phyloP scores from a whole-genome alignment of 192 early-diverging fungal species.

The Coemansia sp. region DNA sequence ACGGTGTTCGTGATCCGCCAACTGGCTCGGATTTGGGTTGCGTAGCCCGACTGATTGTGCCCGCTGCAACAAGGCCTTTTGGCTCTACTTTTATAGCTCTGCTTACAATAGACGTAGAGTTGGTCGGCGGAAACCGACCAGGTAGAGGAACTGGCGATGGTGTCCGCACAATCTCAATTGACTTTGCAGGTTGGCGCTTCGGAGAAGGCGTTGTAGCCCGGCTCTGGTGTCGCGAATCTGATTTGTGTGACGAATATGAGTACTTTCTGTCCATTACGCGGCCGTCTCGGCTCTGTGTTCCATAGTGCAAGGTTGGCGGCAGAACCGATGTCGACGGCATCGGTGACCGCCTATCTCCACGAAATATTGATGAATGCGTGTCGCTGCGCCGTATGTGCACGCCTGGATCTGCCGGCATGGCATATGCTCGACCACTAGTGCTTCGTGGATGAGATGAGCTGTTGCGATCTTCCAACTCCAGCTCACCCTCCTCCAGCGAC shows the following conservation, averaged over 20 bases:
- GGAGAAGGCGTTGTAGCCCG: slow-evolving; percentile 27
- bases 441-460: slow-evolving; percentile 1
- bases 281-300: neutral
- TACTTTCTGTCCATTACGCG: slow-evolving; percentile 10
- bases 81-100: neutral
- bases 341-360: slow-evolving; percentile 16
- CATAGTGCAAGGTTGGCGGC: slow-evolving; percentile 1
- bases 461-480: slow-evolving; percentile 32
- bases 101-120: neutral
- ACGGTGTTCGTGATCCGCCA: slow-evolving; percentile 4
- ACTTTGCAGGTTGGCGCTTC: neutral
- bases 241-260: slow-evolving; percentile 15
- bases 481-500: slow-evolving; percentile 39
- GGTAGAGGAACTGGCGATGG: slow-evolving; percentile 20
- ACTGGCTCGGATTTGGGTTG: neutral
- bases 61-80: neutral
- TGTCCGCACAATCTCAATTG: slow-evolving; percentile 12
- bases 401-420: slow-evolving; percentile 3
- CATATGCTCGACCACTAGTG: slow-evolving; percentile 19
- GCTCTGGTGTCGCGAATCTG: slow-evolving; percentile 8
- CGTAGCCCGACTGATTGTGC: neutral
- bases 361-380: neutral
- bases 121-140: neutral
- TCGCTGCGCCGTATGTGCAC: slow-evolving; percentile 9
- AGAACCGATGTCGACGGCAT: slow-evolving; percentile 4